Base-by-base conservation (phyloP, 371 early-diverging fungal genomes). In the Syncephalastrum monosporum region DNA sequence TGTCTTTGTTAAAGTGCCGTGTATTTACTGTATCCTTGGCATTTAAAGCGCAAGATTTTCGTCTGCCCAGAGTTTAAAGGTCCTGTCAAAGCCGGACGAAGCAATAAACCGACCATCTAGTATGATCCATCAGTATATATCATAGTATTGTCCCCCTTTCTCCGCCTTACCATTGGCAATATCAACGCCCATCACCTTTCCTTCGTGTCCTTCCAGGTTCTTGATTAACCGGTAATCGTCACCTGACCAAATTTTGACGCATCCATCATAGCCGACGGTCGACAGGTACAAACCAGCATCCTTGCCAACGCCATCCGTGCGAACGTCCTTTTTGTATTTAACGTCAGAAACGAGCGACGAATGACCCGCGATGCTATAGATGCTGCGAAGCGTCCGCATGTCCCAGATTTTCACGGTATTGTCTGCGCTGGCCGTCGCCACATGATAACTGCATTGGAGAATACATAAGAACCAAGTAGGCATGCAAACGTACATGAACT, bases 341-440 rank as follows among this genome's bases (percentile, higher is more conserved):
- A 95, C 82, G 60, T 92, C 91, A 0, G 92, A 88, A 4, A 97
- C 91, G 27, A 95, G 73, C 12, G 90, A 94, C 62, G 79, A 90
- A 77, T 98, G 98, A 4, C 96, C 97, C 3, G 98, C 91, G 23
- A 98, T 89, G 5, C 89, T 89, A 61, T 93, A 91, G 8, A 91
- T 69, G 16, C 84, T 84, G 25, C 85, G 83, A 15, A 91, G 50
- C 8, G 82, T 83, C 19, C 98, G 89, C 63, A 98, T 69, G 63
- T 98, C 98, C 90, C 93, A 97, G 15, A 98, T 87, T 41, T 85
- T 82, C n/a, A 93, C 77, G 0, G 92, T 82, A 60, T 92, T 88
- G 51, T 94, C 94, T 0, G 82, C 91, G 68, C 89, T 87, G 41
- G 90, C 91, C 1, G 92, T 85, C 0, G 88, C 92, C 25, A 93